Evolutionary conservation across 495 filamentous ascomycete genomes (phyloP).

Genomic region (Xanthoparmelia taractica): DNA sequence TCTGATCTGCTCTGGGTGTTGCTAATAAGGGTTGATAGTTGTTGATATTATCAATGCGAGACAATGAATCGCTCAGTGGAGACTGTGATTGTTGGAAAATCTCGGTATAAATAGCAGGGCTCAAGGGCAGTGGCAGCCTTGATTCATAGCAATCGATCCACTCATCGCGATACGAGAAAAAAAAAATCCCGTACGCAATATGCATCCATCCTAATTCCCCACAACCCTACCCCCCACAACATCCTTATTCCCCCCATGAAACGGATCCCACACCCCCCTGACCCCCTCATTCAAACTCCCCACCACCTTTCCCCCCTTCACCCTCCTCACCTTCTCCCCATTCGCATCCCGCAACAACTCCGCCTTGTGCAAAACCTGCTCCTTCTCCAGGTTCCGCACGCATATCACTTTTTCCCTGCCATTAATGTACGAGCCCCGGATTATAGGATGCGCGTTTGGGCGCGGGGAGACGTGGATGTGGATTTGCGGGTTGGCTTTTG

Average conservation of each 20-base stretch:
- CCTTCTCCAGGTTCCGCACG: slow-evolving; percentile 72
- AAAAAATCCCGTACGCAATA: not conserved
- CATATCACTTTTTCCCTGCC: slow-evolving; percentile 79
- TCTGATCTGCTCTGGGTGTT: slow-evolving; percentile 11
- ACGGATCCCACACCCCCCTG: slow-evolving; percentile 90
- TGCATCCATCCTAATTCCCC: not conserved
- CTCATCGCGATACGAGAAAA: not conserved
- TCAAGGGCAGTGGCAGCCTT: not conserved
- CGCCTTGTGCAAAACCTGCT: slow-evolving; percentile 75
- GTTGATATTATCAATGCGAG: slow-evolving; percentile 61
- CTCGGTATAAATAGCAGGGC: not conserved
- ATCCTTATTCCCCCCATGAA: slow-evolving; percentile 53
- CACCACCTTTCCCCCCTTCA: slow-evolving; percentile 65
- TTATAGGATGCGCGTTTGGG: slow-evolving; percentile 75
- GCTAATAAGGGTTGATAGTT: slow-evolving; percentile 36
- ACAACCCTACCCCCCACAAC: slow-evolving; percentile 12
- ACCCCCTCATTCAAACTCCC: slow-evolving; percentile 84
- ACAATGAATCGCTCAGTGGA: slow-evolving; percentile 31
- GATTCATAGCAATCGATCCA: not conserved
- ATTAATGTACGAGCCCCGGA: slow-evolving; percentile 85
- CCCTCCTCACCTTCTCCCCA: slow-evolving; percentile 74
- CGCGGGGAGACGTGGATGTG: slow-evolving; percentile 86
- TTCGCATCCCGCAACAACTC: slow-evolving; percentile 72
- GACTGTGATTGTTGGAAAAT: not conserved
- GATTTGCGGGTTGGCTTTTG: slow-evolving; percentile 73